phyloP scores from a whole-genome alignment of 2,329 filamentous ascomycete genomes.

The Claviceps capensis region DNA sequence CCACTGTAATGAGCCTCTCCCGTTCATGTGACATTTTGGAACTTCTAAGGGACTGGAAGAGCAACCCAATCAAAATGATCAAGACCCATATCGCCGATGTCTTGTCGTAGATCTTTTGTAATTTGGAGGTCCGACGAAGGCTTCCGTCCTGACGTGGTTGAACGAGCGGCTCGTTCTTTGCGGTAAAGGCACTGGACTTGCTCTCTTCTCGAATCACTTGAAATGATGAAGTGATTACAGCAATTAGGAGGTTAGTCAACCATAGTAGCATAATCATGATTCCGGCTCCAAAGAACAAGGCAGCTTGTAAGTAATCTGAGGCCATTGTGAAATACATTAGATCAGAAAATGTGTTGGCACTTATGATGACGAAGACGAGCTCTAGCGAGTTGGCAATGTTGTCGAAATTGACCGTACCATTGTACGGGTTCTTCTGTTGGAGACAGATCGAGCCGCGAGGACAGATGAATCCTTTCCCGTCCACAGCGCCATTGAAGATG shows the following conservation, averaged over 20 bases:
- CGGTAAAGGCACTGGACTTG: conserved; percentile 83
- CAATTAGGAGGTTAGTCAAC: conserved; percentile 88
- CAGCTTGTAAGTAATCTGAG: conserved; percentile 78
- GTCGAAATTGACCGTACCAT: conserved; percentile 84
- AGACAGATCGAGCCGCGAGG: conserved; percentile 73
- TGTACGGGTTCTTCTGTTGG: conserved; percentile 64
- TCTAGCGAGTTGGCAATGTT: conserved; percentile 87
- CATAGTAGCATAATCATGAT: conserved; percentile 92
- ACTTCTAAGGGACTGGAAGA: conserved; percentile 66
- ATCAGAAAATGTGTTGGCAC: conserved; percentile 91
- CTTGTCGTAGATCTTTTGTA: conserved; percentile 64
- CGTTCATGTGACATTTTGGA: conserved; percentile 54
- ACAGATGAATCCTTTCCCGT: conserved; percentile 76
- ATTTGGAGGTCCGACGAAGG: conserved; percentile 22
- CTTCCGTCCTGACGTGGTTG: conserved; percentile 25
- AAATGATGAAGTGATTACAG: conserved; percentile 96
- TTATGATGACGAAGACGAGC: conserved; percentile 96
- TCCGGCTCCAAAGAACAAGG: conserved; percentile 58
- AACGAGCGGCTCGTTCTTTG: conserved; percentile 41
- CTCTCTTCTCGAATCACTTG: conserved; percentile 97
- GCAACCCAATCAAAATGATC: conserved; percentile 66
- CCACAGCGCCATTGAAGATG: conserved; percentile 34
- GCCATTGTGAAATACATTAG: conserved; percentile 88
- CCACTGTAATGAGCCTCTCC: conserved; percentile 50
- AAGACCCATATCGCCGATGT: conserved; percentile 66